Conservation (phyloP, 1,139 yeast species). For the Magnusiomyces suaveolens region DNA sequence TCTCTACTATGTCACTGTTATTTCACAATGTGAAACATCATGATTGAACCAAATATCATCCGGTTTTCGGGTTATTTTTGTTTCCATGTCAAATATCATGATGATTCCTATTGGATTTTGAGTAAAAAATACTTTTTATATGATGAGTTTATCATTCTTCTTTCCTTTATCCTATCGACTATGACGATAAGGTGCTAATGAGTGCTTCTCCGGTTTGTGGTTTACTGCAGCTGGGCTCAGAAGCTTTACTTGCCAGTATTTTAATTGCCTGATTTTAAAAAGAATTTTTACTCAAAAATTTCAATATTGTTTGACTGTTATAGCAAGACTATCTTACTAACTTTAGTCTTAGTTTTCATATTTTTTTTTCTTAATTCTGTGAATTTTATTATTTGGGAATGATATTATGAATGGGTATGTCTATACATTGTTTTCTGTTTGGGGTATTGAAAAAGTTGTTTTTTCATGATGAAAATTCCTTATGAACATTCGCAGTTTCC, state of each 20-base stretch:
- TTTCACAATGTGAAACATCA: no score
- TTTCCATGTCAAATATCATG: no score
- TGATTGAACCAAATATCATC: no score
- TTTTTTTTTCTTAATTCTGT: no score
- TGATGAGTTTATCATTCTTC: conserved; percentile 39
- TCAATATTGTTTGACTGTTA: no score
- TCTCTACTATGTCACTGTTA: no score
- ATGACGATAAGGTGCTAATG: conserved; percentile 61
- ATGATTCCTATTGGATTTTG: no score
- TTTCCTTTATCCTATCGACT: conserved; percentile 80
- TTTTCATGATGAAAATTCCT: conserved; percentile 55
- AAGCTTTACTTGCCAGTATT: conserved; percentile 84
- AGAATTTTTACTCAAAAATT: background rate
- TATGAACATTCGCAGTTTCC: conserved; percentile 88
- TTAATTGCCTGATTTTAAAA: conserved; percentile 31
- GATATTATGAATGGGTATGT: background rate
- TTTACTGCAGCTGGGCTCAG: conserved; percentile 17
- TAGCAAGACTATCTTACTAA: no score
- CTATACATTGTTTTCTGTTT: background rate
- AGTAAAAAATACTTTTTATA: no score
- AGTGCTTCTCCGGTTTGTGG: conserved; percentile 37
- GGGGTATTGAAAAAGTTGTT: background rate
- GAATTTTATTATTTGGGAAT: no score
- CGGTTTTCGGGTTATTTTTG: no score
- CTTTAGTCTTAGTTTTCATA: no score